phyloP scores from a whole-genome alignment of 495 filamentous ascomycete genomes.

The Penicillium bialowiezense region DNA sequence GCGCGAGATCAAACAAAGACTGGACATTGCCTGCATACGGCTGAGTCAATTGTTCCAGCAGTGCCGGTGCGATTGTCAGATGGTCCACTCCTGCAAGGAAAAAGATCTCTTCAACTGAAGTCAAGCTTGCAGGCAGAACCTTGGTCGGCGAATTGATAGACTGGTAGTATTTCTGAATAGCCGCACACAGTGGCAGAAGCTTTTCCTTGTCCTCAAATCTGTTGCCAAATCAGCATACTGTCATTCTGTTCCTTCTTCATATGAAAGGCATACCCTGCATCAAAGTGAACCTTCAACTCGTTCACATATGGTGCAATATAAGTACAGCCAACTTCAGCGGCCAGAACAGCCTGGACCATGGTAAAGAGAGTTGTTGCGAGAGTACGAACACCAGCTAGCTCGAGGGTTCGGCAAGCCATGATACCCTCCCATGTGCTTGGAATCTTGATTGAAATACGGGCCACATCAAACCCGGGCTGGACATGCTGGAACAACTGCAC shows the following conservation, averaged over 20 bases:
- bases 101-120: conserved; percentile 54
- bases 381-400: conserved; percentile 49
- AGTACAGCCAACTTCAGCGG: conserved; percentile 53
- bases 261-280: conserved; percentile 49
- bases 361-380: conserved; percentile 63
- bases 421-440: conserved; percentile 64
- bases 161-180: conserved; percentile 54
- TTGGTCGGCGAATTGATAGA: conserved; percentile 35
- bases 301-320: conserved; percentile 66
- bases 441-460: conserved; percentile 60
- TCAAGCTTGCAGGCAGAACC: conserved; percentile 57
- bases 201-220: conserved; percentile 35
- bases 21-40: conserved; percentile 26
- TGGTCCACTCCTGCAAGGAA: conserved; percentile 55
- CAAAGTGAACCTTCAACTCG: conserved; percentile 61
- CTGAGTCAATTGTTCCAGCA: conserved; percentile 47
- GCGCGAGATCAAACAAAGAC: conserved; percentile 35
- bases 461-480: conserved; percentile 43
- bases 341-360: conserved; percentile 54
- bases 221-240: not conserved
- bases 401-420: conserved; percentile 57
- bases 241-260: no score
- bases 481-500: conserved; percentile 47
- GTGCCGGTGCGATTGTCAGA: conserved; percentile 53
- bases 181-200: conserved; percentile 46